These are phyloP conservation scores for Lipomyces spencermartinsiae DNA, from an alignment of 805 yeast species.

Conservation along the genomic window DNA sequence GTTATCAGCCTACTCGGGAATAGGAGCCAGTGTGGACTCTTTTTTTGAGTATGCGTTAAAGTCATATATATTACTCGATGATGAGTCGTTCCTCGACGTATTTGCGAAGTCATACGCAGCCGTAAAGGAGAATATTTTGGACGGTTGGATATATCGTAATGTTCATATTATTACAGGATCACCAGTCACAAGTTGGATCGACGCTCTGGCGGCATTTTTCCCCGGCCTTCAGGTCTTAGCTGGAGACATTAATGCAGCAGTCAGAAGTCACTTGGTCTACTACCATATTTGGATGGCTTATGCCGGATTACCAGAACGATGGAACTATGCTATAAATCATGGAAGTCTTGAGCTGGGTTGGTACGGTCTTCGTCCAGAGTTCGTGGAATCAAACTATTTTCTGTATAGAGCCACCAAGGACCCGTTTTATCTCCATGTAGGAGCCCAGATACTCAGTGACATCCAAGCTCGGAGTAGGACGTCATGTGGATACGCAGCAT, in stretches of 20 bases:
- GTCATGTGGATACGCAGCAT: slow-evolving; percentile 82
- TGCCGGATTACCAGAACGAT: slow-evolving; percentile 87
- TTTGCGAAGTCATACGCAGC: slow-evolving; percentile 69
- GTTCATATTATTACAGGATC: slow-evolving; percentile 61
- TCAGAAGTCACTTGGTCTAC: slow-evolving; percentile 63
- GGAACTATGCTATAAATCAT: slow-evolving; percentile 56
- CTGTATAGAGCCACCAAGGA: slow-evolving; percentile 84
- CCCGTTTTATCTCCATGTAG: slow-evolving; percentile 80
- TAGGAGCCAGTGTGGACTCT: slow-evolving; percentile 92
- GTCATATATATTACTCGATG: slow-evolving; percentile 73
- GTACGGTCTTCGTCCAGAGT: slow-evolving; percentile 94
- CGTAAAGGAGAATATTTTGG: slow-evolving; percentile 58
- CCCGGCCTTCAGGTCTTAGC: slow-evolving; percentile 82
- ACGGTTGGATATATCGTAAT: slow-evolving; percentile 62
- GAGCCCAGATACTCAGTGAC: slow-evolving; percentile 65
- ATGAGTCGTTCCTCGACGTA: slow-evolving; percentile 55
- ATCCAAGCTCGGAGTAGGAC: slow-evolving; percentile 60
- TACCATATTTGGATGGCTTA: slow-evolving; percentile 80
- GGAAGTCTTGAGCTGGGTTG: slow-evolving; percentile 51
- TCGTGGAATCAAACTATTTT: slow-evolving; percentile 85
- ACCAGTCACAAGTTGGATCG: slow-evolving; percentile 72
- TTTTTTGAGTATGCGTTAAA: slow-evolving; percentile 88
- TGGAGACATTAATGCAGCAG: slow-evolving; percentile 75
- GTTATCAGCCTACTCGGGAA: slow-evolving; percentile 69
- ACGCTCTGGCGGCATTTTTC: slow-evolving; percentile 85